phyloP scores from a whole-genome alignment of 768 basidiomycete species.

The Mrakia frigida region DNA sequence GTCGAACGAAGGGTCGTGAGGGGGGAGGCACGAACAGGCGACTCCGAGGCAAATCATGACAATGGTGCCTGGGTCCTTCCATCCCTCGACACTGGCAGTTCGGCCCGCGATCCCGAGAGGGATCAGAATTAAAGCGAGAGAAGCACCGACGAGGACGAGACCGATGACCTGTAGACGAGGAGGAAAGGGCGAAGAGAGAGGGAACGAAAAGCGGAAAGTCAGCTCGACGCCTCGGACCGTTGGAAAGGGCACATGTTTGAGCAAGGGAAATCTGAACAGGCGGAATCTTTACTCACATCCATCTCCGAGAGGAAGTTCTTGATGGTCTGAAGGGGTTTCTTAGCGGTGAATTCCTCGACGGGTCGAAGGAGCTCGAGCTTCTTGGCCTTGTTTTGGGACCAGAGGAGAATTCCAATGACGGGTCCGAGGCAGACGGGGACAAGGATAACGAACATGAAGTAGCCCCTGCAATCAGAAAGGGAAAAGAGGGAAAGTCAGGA shows the following conservation, averaged over 20 bases:
- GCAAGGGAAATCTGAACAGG: too few relatives aligned
- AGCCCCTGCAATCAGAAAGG: conserved; percentile 37
- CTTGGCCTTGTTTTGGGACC: conserved; percentile 42
- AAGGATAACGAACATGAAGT: conserved; percentile 36
- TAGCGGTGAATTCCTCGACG: not conserved
- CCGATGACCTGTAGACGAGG: too few relatives aligned
- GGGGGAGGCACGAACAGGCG: too few relatives aligned
- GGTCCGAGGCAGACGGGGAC: conserved; percentile 43
- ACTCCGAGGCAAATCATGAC: conserved; percentile 39
- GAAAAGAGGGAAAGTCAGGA: not conserved
- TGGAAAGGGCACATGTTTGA: too few relatives aligned
- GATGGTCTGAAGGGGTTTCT: not conserved
- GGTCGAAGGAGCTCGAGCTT: conserved; percentile 31
- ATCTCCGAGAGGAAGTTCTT: conserved; percentile 36
- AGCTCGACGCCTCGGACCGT: too few relatives aligned
- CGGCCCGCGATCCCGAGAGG: conserved; percentile 43
- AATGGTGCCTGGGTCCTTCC: too few relatives aligned
- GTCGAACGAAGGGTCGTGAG: too few relatives aligned
- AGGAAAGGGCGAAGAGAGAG: too few relatives aligned
- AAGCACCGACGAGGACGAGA: conserved; percentile 43
- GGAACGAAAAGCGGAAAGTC: too few relatives aligned
- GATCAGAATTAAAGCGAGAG: conserved; percentile 42
- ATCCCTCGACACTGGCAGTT: conserved; percentile 34
- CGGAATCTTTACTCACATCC: too few relatives aligned
- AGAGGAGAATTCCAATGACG: conserved; percentile 43